Evolutionary conservation across 2,329 filamentous ascomycete genomes (phyloP), one percentile per base, ranked within the genome.

Genomic region (Microsporum canis): DNA sequence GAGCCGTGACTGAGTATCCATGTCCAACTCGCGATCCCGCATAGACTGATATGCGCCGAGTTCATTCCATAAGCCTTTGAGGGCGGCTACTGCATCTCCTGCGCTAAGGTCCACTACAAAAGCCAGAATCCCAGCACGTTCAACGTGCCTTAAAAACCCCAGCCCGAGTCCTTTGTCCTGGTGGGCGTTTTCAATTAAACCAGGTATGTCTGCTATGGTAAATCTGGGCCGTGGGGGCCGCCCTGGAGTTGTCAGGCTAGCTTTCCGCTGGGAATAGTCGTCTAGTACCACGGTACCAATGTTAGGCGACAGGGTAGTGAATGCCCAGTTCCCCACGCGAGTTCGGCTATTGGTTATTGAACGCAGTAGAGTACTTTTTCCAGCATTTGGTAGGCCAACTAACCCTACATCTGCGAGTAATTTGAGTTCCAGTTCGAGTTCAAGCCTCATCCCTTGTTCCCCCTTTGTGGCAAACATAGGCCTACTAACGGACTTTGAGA

Each of bases 211-310:
- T 14, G 94, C 94, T 63, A 99, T 87, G 6, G 89, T 95, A 74
- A 97, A 96, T 61, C 88, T 85, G 0, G 88, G 90, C 38, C 91
- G 82, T 0, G 82, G 71, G 75, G 81, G 75, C 72, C 79, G 72
- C 72, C 78, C 67, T 70, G 77, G 17, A 67, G 75, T 68, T 65
- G 76, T 76, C 55, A 79, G 73, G 39, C 84, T 71, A 4, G 75
- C 64, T 1, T 91, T 89, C 0, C 89, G 84, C 1, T 91, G 90
- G 62, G 85, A 86, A 76, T 94, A 84, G 71, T 91, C 84, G 73
- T 99, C 94, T 8, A 99, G 82, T 12, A 97, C 87, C 5, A 99
- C 90, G 0, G 94, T 99, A 58, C 94, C 94, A 60, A 99, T 95
- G 67, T 95, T 96, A 2, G 94, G 94, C 67, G 91, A 87, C 6